Evolutionary conservation across 495 filamentous ascomycete species (phyloP).

Genomic region (Daldinia decipiens): DNA sequence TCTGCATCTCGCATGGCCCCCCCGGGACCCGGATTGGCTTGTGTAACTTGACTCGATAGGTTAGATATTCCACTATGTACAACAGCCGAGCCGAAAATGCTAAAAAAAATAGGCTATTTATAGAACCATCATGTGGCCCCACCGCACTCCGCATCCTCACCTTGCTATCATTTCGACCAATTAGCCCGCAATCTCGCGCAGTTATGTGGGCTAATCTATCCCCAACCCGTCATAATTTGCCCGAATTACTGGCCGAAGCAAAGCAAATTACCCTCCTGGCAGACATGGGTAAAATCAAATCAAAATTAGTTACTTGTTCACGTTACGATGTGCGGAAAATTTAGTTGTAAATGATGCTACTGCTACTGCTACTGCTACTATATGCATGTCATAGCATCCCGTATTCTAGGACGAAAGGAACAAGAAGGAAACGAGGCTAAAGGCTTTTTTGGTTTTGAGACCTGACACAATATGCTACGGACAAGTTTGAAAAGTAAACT

Average conservation of each 20-base stretch:
- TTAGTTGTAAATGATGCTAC: not conserved
- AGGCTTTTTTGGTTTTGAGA: not conserved
- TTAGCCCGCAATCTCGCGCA: constrained; percentile 29
- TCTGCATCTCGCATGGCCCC: constrained; percentile 22
- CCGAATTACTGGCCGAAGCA: constrained; percentile 41
- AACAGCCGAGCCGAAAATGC: constrained; percentile 42
- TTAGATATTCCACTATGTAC: constrained; percentile 30
- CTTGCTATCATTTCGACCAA: constrained; percentile 39
- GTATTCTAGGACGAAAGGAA: constrained; percentile 8
- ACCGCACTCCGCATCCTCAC: constrained; percentile 33
- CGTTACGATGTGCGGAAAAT: not conserved
- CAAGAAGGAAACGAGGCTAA: not conserved
- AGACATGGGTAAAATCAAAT: not conserved
- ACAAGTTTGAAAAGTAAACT: not conserved
- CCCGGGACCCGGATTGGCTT: constrained; percentile 29
- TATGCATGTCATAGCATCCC: constrained; percentile 1
- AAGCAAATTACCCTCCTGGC: constrained; percentile 27
- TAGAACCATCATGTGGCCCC: constrained; percentile 36
- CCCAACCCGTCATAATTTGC: constrained; percentile 29
- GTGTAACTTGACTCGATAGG: constrained; percentile 18
- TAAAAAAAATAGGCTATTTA: constrained; percentile 51
- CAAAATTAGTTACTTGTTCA: not conserved
- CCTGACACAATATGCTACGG: not conserved
- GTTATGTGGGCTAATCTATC: constrained; percentile 36
- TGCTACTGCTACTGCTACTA: not conserved